Conservation (phyloP, 805 yeast genomes). For the Saccharomyces jurei region DNA sequence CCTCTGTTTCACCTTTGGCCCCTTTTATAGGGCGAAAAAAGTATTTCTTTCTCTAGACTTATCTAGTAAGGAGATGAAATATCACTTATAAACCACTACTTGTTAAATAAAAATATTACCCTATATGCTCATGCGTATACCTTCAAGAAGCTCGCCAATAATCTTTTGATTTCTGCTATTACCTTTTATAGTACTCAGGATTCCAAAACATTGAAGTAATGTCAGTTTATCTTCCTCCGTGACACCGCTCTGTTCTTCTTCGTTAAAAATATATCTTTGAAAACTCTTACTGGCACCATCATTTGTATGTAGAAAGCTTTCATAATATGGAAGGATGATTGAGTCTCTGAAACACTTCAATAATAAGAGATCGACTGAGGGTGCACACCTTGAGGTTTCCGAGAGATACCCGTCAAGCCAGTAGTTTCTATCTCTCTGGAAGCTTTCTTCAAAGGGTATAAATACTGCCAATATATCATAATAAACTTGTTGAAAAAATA, state of each 20-base stretch:
- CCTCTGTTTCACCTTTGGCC: not conserved
- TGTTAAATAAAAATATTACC: not conserved
- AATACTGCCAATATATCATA: conserved; percentile 55
- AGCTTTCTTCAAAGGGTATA: conserved; percentile 40
- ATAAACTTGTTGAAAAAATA: conserved; percentile 45
- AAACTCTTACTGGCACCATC: conserved; percentile 29
- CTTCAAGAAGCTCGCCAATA: conserved; percentile 44
- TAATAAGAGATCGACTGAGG: conserved; percentile 35
- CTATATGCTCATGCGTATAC: conserved; percentile 31
- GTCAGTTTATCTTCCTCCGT: conserved; percentile 37
- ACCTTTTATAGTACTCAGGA: conserved; percentile 45
- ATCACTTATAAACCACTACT: not conserved
- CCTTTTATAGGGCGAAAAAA: not conserved
- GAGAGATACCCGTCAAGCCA: conserved; percentile 23
- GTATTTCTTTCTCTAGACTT: not conserved
- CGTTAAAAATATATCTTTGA: conserved; percentile 27
- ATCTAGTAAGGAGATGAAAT: not conserved
- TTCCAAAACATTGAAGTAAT: conserved; percentile 55
- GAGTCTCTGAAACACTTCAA: conserved; percentile 44
- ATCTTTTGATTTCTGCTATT: conserved; percentile 48
- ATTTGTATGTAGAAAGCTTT: conserved; percentile 31
- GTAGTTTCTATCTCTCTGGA: conserved; percentile 16
- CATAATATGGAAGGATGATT: conserved; percentile 46
- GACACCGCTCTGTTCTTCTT: conserved; percentile 34
- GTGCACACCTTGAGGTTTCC: conserved; percentile 7